A percentile compares a stretch with the other conserved stretches of the same genome.
Conservation (phyloP, 2,329 filamentous ascomycete genomes). For the Ampelomyces quisqualis region DNA sequence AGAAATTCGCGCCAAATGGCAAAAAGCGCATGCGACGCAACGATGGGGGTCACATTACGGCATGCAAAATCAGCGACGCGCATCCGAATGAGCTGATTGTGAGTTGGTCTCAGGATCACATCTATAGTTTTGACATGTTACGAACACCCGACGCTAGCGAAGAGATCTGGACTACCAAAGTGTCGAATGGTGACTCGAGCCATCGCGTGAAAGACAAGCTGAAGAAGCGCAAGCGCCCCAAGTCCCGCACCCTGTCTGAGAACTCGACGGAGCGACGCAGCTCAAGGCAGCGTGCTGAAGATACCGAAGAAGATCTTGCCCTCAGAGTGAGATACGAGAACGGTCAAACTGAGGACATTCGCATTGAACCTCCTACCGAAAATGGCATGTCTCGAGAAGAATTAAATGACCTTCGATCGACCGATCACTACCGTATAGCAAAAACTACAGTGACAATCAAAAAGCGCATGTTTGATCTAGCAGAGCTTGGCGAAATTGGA, state of each 20-base stretch:
- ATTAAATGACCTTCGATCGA: constrained; percentile 52
- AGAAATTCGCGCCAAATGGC: constrained; percentile 65
- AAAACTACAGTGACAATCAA: constrained; percentile 57
- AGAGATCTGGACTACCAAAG: constrained; percentile 21
- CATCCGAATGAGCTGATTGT: constrained; percentile 67
- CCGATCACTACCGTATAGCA: constrained; percentile 59
- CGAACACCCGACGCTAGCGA: constrained; percentile 59
- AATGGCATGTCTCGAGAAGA: constrained; percentile 42
- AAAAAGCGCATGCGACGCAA: constrained; percentile 54
- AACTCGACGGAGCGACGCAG: constrained; percentile 48
- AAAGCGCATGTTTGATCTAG: constrained; percentile 57
- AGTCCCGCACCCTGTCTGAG: constrained; percentile 34
- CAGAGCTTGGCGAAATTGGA: constrained; percentile 30
- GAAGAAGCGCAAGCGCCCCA: constrained; percentile 60
- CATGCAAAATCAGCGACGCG: constrained; percentile 69
- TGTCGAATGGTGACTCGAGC: constrained; percentile 14
- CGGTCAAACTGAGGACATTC: constrained; percentile 60
- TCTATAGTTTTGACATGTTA: constrained; percentile 66
- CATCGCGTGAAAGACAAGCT: constrained; percentile 32
- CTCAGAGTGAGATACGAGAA: constrained; percentile 61
- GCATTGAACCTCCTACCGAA: constrained; percentile 44
- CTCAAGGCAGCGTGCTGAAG: constrained; percentile 53
- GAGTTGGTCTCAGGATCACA: constrained; percentile 67
- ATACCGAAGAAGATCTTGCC: constrained; percentile 50
- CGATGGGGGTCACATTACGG: constrained; percentile 66